phyloP scores from a whole-genome alignment of 139 green algal genomes.

The Ostreobium quekettii region DNA sequence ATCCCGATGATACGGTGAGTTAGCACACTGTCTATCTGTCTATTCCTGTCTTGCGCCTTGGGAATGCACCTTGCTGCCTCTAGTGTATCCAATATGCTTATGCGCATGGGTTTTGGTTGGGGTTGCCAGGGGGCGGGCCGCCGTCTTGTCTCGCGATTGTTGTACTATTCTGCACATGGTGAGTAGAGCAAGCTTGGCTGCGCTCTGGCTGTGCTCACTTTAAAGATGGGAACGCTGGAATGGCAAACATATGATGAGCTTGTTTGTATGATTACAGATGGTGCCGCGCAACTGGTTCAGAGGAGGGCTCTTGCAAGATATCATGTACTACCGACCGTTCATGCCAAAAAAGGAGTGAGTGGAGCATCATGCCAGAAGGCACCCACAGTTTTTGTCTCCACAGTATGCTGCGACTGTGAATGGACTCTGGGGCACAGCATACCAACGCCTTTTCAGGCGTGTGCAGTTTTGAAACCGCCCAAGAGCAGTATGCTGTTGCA shows the following conservation, averaged over 20 bases:
- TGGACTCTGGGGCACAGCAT: too few species aligned
- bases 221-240: neutral
- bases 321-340: conserved; percentile 20
- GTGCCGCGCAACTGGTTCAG: conserved; percentile 9
- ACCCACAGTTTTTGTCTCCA: too few species aligned
- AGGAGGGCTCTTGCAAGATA: conserved; percentile 16
- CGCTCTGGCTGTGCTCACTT: too few species aligned
- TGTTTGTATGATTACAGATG: neutral
- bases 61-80: neutral
- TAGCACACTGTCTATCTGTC: neutral
- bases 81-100: neutral
- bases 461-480: too few species aligned
- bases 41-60: neutral
- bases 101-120: neutral
- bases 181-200: neutral
- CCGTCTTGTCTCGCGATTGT: too few species aligned
- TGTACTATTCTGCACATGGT: neutral
- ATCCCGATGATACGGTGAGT: conserved; percentile 19
- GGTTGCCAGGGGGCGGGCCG: too few species aligned
- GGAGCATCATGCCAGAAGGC: too few species aligned
- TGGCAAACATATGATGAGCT: neutral
- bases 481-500: too few species aligned
- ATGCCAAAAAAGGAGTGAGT: neutral
- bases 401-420: too few species aligned
- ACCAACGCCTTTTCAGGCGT: too few species aligned